These are phyloP conservation scores for Xylaria sp. DNA, from an alignment of 2,329 filamentous ascomycete species.

Conservation along the genomic window DNA sequence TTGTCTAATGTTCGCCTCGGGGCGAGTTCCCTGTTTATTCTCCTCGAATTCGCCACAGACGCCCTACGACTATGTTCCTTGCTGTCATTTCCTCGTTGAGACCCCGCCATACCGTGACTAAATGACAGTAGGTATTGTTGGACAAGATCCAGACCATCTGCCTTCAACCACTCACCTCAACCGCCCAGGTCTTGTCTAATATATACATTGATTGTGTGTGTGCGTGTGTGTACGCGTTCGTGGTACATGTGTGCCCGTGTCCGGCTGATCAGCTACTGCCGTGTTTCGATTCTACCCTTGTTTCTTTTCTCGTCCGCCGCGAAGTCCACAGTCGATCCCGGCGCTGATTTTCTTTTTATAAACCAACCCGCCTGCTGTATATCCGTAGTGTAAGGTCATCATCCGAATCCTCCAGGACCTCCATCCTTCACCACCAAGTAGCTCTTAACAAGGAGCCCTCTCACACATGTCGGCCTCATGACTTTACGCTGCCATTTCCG, in stretches of 20 bases:
- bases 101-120: neutral
- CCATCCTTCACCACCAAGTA: neutral
- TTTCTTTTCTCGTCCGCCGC: conserved; percentile 17
- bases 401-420: conserved; percentile 5
- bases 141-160: conserved; percentile 12
- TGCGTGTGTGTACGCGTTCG: neutral
- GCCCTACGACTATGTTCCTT: neutral
- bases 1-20: neutral
- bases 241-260: neutral
- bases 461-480: conserved; percentile 22
- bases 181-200: neutral
- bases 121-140: conserved; percentile 4
- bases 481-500: conserved; percentile 18
- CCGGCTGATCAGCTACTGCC: conserved; percentile 20
- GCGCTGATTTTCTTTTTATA: conserved; percentile 19
- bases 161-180: conserved; percentile 1
- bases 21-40: neutral
- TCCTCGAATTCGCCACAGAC: neutral
- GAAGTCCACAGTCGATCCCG: conserved; percentile 12
- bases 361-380: conserved; percentile 3
- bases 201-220: neutral
- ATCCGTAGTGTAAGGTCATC: conserved; percentile 6
- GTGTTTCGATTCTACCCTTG: conserved; percentile 17
- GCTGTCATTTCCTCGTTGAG: neutral
- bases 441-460: conserved; percentile 7